Evolutionary conservation across 139 green algal species (phyloP), one percentile per base, ranked within the genome.

Genomic region (Pseudopediastrum boryanum): DNA sequence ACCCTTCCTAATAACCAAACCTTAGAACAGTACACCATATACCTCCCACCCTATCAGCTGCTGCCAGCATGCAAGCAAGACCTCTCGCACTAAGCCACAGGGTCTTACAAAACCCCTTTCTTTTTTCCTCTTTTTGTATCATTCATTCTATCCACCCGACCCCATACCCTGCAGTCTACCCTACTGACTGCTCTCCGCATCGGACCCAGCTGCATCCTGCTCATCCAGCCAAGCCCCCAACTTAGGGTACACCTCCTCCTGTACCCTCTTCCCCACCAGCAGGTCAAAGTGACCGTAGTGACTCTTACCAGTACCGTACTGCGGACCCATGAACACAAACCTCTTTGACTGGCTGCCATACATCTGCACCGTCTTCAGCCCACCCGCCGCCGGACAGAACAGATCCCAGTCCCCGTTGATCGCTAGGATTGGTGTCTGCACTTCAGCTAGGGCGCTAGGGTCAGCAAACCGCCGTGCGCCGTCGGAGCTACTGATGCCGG

Each of bases 241-340:
- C 65, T 82, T 61, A 1, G 76, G 76, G 27, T 31, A 82, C 44
- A 76, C 76, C 51, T 82, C 76, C 19, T 52, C 19, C 3, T 42
- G 33, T 5, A 43, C 76, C n/a, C 50, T 5, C 27, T 39, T 25
- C 12, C 76, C 76, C 21, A n/a, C 31, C 13, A 82, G 16, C 0
- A 76, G 50, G 52, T 76, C 64, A 70, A 82, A 82, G 76, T 82
- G 76, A 23, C 76, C 76, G 39, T 82, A 82, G 36, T 75, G 25
- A 2, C 23, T 38, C 64, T 64, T 59, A 39, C n/a, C 38, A 19
- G 50, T 76, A 29, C 76, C 50, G 42, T 69, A 33, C 35, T 25
- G 35, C 12, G 64, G 64, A 19, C 76, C 65, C 12, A 82, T 3
- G 27, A 41, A 77, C 35, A 82, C 50, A 61, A 77, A 82, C 64